Conservation (phyloP, 2,329 filamentous ascomycete species). For the Polychaeton citri region DNA sequence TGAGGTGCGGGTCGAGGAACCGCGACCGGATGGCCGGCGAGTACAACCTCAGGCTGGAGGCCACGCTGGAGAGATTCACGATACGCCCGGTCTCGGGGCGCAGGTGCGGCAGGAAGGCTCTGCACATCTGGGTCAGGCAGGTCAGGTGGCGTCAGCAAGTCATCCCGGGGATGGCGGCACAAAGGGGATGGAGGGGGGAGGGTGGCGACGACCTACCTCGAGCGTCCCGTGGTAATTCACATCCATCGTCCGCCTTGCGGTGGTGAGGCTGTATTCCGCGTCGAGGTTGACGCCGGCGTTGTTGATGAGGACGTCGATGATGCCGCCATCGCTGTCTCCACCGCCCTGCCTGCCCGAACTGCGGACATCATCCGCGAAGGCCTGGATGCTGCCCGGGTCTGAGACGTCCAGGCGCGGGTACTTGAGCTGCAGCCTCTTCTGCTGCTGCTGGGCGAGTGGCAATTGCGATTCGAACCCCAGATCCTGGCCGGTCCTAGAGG, state of each 20-base stretch:
- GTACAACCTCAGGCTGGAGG: slow-evolving; percentile 19
- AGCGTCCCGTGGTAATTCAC: slow-evolving; percentile 23
- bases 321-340: slow-evolving; percentile 1
- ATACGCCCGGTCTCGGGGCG: slow-evolving; percentile 16
- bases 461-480: slow-evolving; percentile 9
- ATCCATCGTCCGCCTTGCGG: slow-evolving; percentile 19
- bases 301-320: slow-evolving; percentile 23
- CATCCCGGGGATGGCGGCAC: not conserved
- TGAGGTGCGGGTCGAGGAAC: slow-evolving; percentile 11
- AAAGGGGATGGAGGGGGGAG: slow-evolving; percentile 1
- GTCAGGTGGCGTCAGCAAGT: slow-evolving; percentile 4
- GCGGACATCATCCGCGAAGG: slow-evolving; percentile 15
- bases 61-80: slow-evolving; percentile 23
- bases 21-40: slow-evolving; percentile 10
- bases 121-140: slow-evolving; percentile 1
- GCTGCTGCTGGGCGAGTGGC: slow-evolving; percentile 2
- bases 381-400: slow-evolving; percentile 12
- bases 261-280: slow-evolving; percentile 12
- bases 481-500: slow-evolving; percentile 18
- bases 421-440: slow-evolving; percentile 8
- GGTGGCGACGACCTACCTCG: slow-evolving; percentile 13
- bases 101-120: slow-evolving; percentile 18
- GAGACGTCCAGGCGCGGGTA: slow-evolving; percentile 22
- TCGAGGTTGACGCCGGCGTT: slow-evolving; percentile 24
- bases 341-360: slow-evolving; percentile 4